Evolutionary conservation across 169 alveolate genomes (phyloP), one percentile per base, ranked within the genome.

Genomic region (Plasmodium berghei): DNA sequence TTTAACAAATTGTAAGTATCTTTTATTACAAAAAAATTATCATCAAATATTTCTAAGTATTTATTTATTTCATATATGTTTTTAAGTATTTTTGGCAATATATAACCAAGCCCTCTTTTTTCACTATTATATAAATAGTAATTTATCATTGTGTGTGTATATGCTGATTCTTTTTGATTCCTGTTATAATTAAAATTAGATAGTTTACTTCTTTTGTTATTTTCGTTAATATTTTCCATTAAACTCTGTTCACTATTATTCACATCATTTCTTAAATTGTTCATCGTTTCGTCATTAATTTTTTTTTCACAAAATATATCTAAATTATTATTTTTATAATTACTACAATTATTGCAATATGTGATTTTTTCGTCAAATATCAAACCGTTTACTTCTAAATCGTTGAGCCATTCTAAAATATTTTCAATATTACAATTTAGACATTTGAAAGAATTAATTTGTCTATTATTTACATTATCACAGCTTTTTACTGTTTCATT

Each of bases 1-100:
- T 56, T 83, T 67, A 83, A 34, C 59, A 83, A 67, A 16, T 18
- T 83, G 18, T 8, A 67, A 1, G 90, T 83, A 34, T 83, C 90
- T 20, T 67, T 83, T 0, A 83, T 83, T 0, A 67, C 90, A 45
- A 83, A 83, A 24, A 83, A 83, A 2, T 83, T 73, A 0, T 83
- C 83, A 18, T 83, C 85, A 46, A 67, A 83, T 18, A 83, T 16
- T 45, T 67, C 55, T 62, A 83, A 61, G 48, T 83, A 83, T 12
- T 72, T 72, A 56, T 83, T 83, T 12, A 83, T 26, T 46, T 83
- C 61, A 49, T 83, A 55, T 9, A 83, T 10, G 48, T 42, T 83
- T 42, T 67, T 83, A 48, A 83, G n/a, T 3, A 83, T 14, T 16
- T 18, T 18, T 0, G 73, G 80, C 9, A 83, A 59, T 22, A 67